A percentile compares a stretch with the other conserved stretches of the same genome.
Conservation (phyloP, 345 rosid species). For the Pistacia vera region DNA sequence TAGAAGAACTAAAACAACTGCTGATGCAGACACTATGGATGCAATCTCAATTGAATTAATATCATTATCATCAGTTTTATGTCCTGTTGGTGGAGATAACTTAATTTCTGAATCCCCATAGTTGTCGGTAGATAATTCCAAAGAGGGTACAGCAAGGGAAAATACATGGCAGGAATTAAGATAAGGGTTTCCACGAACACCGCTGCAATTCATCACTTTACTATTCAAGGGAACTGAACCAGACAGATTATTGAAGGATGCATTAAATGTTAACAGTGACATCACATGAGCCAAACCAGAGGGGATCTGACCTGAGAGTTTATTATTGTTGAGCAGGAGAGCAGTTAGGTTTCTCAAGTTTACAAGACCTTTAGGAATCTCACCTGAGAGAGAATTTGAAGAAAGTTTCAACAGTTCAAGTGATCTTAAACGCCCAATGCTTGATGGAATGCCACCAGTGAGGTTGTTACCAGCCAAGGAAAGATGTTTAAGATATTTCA, state of each 20-base stretch:
- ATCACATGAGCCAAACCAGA: constrained; percentile 7
- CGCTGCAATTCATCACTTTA: constrained; percentile 17
- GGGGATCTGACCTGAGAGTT: constrained; percentile 16
- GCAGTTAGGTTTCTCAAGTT: constrained; percentile 18
- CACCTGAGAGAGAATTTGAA: constrained; percentile 13
- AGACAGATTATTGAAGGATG: constrained; percentile 17
- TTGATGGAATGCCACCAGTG: constrained; percentile 17
- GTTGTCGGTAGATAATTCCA: not conserved
- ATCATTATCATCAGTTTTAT: not conserved
- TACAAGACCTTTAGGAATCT: constrained; percentile 11
- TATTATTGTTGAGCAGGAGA: constrained; percentile 24
- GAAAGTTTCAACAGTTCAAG: constrained; percentile 11
- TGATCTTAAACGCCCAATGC: constrained; percentile 9
- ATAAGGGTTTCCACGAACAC: constrained; percentile 12
- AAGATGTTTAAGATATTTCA: constrained; percentile 25
- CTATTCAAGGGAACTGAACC: constrained; percentile 1
- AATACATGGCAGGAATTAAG: not conserved
- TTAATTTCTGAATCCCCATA: not conserved
- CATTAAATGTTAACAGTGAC: constrained; percentile 11
- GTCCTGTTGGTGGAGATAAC: constrained; percentile 5
- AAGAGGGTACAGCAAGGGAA: constrained; percentile 5
- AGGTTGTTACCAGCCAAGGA: constrained; percentile 33
- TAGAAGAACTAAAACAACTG: constrained; percentile 31
- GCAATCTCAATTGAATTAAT: constrained; percentile 36
- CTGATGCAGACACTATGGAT: constrained; percentile 34